Evolutionary conservation across 176 grass and related monocot genomes (phyloP).

Genomic region (maize (Zea mays)): DNA sequence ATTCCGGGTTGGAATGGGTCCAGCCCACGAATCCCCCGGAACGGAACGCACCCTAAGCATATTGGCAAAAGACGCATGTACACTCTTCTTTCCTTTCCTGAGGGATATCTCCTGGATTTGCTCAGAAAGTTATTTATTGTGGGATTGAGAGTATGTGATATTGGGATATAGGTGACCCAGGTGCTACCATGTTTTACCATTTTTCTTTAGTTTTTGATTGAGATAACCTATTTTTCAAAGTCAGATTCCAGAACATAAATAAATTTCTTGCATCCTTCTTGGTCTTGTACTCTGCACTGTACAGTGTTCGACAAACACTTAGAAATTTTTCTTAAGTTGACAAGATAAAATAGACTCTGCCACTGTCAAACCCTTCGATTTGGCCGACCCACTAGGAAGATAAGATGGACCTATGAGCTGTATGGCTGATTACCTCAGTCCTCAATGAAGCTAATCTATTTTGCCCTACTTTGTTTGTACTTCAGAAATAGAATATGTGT

Average conservation of each 20-base stretch:
- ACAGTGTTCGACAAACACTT: background rate
- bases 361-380: background rate
- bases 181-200: background rate
- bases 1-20: too few relatives aligned
- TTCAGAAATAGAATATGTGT: background rate
- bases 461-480: background rate
- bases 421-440: background rate
- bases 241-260: conserved; percentile 2
- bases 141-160: background rate
- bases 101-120: too few relatives aligned
- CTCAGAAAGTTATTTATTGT: too few relatives aligned
- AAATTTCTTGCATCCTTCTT: background rate
- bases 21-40: too few relatives aligned
- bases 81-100: too few relatives aligned
- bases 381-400: background rate
- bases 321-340: background rate
- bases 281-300: background rate
- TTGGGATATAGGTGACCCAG: background rate
- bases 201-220: background rate
- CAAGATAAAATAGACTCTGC: background rate
- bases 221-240: background rate
- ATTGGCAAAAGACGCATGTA: too few relatives aligned
- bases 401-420: background rate
- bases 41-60: too few relatives aligned
- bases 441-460: background rate